Evolutionary conservation across 176 grass and related monocot species (phyloP).

Genomic region (Typha latifolia): DNA sequence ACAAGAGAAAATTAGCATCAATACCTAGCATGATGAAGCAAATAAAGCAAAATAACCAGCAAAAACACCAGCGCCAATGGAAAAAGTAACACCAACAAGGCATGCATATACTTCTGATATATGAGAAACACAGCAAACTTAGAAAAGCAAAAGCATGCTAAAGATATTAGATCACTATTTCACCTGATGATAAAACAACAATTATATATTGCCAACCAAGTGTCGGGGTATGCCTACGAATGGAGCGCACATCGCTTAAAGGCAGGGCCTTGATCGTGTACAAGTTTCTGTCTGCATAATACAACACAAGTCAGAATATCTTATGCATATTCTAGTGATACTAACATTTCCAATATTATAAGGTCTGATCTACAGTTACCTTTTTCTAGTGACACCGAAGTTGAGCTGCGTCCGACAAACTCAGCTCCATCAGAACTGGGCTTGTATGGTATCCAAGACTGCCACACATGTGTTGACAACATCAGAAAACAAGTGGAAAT

Average conservation of each 20-base stretch:
- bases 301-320: conserved; percentile 1
- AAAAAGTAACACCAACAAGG: too few relatives aligned
- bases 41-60: too few relatives aligned
- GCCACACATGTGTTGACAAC: neutral
- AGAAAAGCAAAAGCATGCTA: too few relatives aligned
- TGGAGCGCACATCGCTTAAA: conserved; percentile 80
- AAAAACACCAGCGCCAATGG: too few relatives aligned
- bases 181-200: conserved; percentile 92
- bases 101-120: too few relatives aligned
- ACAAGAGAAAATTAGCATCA: too few relatives aligned
- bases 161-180: conserved; percentile 1
- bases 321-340: neutral
- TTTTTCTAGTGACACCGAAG: neutral
- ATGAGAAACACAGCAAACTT: too few relatives aligned
- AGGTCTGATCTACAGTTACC: neutral
- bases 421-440: conserved; percentile 11
- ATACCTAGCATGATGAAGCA: too few relatives aligned
- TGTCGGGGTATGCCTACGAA: conserved; percentile 70
- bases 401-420: neutral
- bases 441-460: conserved; percentile 25
- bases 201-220: conserved; percentile 84
- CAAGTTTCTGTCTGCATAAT: conserved; percentile 63
- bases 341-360: neutral
- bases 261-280: conserved; percentile 70
- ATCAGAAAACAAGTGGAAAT: too few relatives aligned